Evolutionary conservation across 1,284 basidiomycete genomes (phyloP).

Genomic region (Pseudozyma tsukubaensis): DNA sequence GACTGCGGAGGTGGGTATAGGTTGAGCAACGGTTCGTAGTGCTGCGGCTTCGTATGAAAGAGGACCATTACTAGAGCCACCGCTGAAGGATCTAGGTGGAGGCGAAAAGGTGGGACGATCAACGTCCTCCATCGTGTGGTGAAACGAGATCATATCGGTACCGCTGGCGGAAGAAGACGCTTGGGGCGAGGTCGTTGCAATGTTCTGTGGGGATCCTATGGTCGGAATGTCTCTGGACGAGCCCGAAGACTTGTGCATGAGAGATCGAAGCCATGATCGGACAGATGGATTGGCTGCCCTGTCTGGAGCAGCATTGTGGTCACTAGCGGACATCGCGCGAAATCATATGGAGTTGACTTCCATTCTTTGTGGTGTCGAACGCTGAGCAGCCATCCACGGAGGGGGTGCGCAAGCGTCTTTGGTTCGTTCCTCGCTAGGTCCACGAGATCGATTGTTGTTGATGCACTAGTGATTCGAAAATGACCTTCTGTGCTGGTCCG

Average conservation of each 20-base stretch:
- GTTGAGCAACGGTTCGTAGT: constrained; percentile 19
- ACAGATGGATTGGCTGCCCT: constrained; percentile 17
- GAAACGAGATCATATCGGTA: constrained; percentile 48
- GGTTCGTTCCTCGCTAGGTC: no score
- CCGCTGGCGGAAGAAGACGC: not conserved
- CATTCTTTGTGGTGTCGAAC: not conserved
- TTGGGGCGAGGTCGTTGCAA: not conserved
- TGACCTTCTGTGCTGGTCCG: no score
- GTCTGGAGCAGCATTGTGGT: constrained; percentile 8
- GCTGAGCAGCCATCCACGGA: not conserved
- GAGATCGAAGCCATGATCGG: constrained; percentile 34
- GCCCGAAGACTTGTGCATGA: constrained; percentile 23
- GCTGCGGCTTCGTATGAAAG: constrained; percentile 27
- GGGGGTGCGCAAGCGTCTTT: not conserved
- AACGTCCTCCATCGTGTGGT: constrained; percentile 36
- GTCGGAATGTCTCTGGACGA: not conserved
- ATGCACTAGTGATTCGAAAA: no score
- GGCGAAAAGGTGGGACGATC: constrained; percentile 28
- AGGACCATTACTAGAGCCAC: constrained; percentile 21
- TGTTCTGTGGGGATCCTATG: not conserved
- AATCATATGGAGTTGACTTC: not conserved
- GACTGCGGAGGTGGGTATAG: constrained; percentile 17
- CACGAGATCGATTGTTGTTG: no score
- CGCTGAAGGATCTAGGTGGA: constrained; percentile 42
- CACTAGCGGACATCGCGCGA: constrained; percentile 13